Evolutionary conservation across 2,329 filamentous ascomycete species (phyloP), one percentile per base, ranked within the genome.

Genomic region (Paecilomyces fulvus): DNA sequence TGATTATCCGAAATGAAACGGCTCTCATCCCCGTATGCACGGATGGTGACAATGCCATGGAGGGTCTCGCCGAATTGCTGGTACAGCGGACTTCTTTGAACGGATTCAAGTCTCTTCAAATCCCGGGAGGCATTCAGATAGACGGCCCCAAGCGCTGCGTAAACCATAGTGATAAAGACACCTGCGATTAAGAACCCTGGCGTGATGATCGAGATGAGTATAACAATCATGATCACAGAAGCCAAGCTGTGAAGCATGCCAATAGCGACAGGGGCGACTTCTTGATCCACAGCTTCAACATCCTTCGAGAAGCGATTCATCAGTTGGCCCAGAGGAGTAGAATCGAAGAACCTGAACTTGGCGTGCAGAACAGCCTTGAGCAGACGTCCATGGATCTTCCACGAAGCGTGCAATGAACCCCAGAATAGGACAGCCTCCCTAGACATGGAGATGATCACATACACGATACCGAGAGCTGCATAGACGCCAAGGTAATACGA

Each of bases 291-390:
- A 10, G 91, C 86, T 71, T 99, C 92, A 12, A 99, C 83, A 70
- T 99, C 94, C 73, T 97, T 97, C 70, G 92, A 97, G 76, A 99
- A 99, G 20, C 94, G 85, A 73, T 99, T 99, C 87, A 97, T 97
- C 66, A 99, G 81, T 73, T 96, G 92, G 11, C 94, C 94, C 0
- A 97, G 82, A 2, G 94, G 94, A 0, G 94, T 99, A 1, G 92
- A 88, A 67, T 99, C 94, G 67, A 99, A 99, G 77, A 99, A 99
- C 69, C 89, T 91, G 79, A 99, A 97, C 70, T 91, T 92, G 30
- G 94, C 94, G 63, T 92, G 85, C 12, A 90, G 88, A 23, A 99
- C 85, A 1, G 88, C 80, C 28, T 83, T 80, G 70, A 99, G 87
- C 55, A 99, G 79, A 33, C 83, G 79, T 62, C 86, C 81, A 70